Conservation (phyloP, 1,284 basidiomycete genomes). For the Ustilago trichophora region DNA sequence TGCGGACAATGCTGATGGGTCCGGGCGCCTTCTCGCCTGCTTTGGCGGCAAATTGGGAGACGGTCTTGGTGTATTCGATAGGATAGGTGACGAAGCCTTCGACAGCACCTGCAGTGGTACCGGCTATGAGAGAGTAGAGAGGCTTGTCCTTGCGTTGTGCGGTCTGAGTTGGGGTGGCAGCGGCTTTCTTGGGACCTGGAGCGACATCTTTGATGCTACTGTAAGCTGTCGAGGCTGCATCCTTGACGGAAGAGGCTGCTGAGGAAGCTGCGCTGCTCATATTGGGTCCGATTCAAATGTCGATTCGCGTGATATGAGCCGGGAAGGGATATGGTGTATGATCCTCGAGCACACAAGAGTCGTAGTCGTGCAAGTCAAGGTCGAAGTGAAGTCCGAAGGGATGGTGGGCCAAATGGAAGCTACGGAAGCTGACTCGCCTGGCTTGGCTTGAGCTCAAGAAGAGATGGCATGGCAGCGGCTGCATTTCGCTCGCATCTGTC, state of each 20-base stretch:
- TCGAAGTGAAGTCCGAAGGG: too few species aligned
- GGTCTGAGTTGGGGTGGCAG: conserved; percentile 30
- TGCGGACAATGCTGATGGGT: conserved; percentile 63
- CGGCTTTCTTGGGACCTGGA: conserved; percentile 30
- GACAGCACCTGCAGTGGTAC: conserved; percentile 90
- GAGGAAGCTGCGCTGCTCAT: conserved; percentile 35
- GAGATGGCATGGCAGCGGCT: too few species aligned
- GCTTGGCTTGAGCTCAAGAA: too few species aligned
- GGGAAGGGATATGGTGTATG: too few species aligned
- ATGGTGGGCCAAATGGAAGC: too few species aligned
- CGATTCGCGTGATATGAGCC: too few species aligned
- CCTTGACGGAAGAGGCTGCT: conserved; percentile 15
- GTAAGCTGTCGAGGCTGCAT: conserved; percentile 33
- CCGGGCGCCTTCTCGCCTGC: conserved; percentile 63
- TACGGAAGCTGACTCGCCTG: too few species aligned
- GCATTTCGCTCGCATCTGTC: too few species aligned
- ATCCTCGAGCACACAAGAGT: too few species aligned
- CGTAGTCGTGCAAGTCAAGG: too few species aligned
- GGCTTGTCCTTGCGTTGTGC: conserved; percentile 56
- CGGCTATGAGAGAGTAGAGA: conserved; percentile 71
- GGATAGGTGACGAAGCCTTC: conserved; percentile 85
- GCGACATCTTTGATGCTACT: conserved; percentile 35
- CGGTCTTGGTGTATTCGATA: conserved; percentile 86
- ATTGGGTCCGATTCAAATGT: too few species aligned
- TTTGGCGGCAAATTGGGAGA: conserved; percentile 69